phyloP scores from a whole-genome alignment of 164 flowering plant species.

The Magnolia officinalis region DNA sequence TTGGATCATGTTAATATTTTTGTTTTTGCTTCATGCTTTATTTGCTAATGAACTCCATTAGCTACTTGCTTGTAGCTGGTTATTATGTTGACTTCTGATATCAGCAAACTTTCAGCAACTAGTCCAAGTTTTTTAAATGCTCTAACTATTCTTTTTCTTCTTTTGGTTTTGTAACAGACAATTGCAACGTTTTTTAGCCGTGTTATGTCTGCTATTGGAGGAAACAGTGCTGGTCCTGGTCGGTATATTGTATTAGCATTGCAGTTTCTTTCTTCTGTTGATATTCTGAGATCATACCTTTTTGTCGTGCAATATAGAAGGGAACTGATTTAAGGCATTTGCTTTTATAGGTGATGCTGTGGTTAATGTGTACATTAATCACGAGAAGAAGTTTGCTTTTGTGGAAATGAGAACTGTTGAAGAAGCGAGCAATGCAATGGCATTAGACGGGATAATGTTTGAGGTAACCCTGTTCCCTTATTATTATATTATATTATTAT shows the following conservation, averaged over 20 bases:
- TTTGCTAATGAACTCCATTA: no score
- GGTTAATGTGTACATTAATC: constrained; percentile 87
- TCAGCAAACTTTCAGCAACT: no score
- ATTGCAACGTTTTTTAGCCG: constrained; percentile 75
- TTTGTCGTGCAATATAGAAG: neutral
- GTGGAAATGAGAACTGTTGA: constrained; percentile 94
- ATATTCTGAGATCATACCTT: neutral
- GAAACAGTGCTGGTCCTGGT: constrained; percentile 89
- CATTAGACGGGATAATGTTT: constrained; percentile 78
- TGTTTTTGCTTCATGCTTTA: no score
- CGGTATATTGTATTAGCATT: constrained; percentile 5
- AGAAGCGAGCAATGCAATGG: constrained; percentile 93
- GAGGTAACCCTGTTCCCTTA: constrained; percentile 39
- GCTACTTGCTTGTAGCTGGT: no score
- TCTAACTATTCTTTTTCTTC: neutral
- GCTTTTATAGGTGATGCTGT: constrained; percentile 73
- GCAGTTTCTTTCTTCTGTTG: neutral
- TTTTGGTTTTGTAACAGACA: constrained; percentile 39
- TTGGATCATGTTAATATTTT: no score
- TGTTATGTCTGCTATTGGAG: constrained; percentile 80
- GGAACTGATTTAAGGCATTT: constrained; percentile 1
- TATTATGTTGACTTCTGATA: no score
- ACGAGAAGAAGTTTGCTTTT: constrained; percentile 91
- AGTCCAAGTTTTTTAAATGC: no score
- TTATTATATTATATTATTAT: no score